Base-by-base conservation (phyloP, 345 rosid genomes). In the Salix viminalis region DNA sequence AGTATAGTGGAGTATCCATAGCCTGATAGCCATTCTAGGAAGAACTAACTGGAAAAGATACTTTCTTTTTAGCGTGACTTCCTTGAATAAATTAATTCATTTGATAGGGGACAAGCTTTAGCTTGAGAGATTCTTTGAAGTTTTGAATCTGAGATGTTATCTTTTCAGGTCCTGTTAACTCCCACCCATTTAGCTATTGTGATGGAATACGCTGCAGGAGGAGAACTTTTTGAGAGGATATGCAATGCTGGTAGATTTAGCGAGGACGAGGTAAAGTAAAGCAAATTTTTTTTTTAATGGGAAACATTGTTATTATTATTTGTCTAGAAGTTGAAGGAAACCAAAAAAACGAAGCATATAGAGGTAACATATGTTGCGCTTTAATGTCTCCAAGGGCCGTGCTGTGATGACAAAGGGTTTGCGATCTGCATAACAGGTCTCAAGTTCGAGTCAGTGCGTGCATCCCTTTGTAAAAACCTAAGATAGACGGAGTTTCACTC, bases 141-240 rank as follows among this genome's bases (percentile, higher is more conserved):
- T 60, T 42, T 34, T 24, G 52, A 42, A 64, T 32, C 65, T 71
- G 71, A 21, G 65, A 71, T 65, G 52, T 9, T 50, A 36, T 58
- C 11, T 71, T 54, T 81, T 69, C 81, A 91, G 97, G 92, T 94
- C 75, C 90, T 89, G 78, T 73, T 94, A 86, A 92, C 96, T 9
- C 90, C 94, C 28, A 90, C 98, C 12, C 98, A 94, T 89, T 86
- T 92, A 77, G 97, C 90, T 1, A 94, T 94, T 76, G 94, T 90
- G 30, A 94, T 92, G 97, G 98, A 94, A 83, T 90, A 92, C 83
- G 98, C 98, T 26, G 91, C 94, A 54, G 97, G 97, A 5, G 98
- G 98, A 70, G 98, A 94, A 84, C 94, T 94, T 75, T 94, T 94
- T 81, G 95, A 91, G 65, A 82, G 96, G 67, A 94, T 92, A 81